These are phyloP conservation scores for Hylodesmum podocarpum DNA, from an alignment of 306 rosid genomes.

Conservation along the genomic window DNA sequence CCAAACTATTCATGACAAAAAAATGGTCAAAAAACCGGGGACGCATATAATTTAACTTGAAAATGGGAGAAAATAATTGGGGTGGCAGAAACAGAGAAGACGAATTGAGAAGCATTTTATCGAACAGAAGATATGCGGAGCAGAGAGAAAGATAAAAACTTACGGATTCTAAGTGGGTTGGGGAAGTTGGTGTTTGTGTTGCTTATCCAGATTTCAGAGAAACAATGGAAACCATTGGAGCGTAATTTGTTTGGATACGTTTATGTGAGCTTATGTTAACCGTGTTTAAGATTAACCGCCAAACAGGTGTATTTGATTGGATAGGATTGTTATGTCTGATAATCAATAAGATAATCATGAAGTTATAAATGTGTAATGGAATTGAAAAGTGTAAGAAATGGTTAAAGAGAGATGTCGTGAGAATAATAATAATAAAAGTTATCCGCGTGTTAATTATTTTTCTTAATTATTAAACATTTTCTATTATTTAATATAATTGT, in stretches of 20 bases:
- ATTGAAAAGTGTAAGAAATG: no score
- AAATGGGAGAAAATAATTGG: neutral
- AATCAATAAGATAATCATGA: no score
- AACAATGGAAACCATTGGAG: neutral
- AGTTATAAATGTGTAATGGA: no score
- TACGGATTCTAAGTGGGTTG: neutral
- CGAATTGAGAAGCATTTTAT: slow-evolving; percentile 24
- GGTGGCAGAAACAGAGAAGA: neutral
- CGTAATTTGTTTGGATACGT: neutral
- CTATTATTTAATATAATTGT: no score
- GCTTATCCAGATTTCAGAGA: neutral
- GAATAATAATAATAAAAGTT: no score
- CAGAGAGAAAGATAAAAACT: neutral
- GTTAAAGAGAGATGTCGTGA: no score
- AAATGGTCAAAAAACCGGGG: neutral
- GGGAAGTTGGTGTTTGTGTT: neutral
- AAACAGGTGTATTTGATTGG: no score
- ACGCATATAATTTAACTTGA: neutral
- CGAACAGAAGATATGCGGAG: slow-evolving; percentile 27
- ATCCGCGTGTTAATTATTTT: no score
- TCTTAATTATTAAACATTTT: no score
- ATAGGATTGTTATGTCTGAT: no score
- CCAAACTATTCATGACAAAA: neutral
- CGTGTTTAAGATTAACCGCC: no score
- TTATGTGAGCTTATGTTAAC: no score